Evolutionary conservation across 2,329 filamentous ascomycete species (phyloP).

Genomic region (Leptoxyphium fumago): DNA sequence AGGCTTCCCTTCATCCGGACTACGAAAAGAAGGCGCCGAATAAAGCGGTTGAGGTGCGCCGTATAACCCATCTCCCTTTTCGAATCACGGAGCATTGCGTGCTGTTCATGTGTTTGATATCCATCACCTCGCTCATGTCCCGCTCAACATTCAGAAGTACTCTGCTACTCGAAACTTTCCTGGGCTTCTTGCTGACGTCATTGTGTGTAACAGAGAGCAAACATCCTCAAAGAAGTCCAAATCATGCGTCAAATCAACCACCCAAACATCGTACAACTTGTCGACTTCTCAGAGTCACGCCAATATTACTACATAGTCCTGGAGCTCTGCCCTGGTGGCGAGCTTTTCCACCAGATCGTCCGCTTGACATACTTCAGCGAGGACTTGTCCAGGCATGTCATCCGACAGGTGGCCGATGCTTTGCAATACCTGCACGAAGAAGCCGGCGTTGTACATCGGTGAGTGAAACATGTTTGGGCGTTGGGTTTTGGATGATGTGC

Average conservation of each 20-base stretch:
- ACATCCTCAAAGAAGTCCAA: conserved; percentile 95
- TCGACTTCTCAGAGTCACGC: conserved; percentile 83
- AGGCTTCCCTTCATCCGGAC: conserved; percentile 80
- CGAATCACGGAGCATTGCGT: neutral
- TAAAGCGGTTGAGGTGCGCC: conserved; percentile 92
- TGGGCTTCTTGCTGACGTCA: neutral
- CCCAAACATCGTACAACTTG: conserved; percentile 84
- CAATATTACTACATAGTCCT: conserved; percentile 98
- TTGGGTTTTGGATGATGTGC: neutral
- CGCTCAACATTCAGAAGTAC: no score
- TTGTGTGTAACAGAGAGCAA: conserved; percentile 55
- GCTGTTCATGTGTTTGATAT: no score
- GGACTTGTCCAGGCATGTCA: conserved; percentile 85
- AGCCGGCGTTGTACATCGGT: conserved; percentile 94
- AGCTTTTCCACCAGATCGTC: conserved; percentile 97
- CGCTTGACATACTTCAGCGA: conserved; percentile 98
- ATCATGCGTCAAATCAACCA: conserved; percentile 97
- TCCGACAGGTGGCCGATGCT: conserved; percentile 85
- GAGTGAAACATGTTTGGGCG: conserved; percentile 22
- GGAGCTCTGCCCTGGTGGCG: conserved; percentile 85
- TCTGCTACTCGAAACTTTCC: neutral
- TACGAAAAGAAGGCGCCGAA: conserved; percentile 65
- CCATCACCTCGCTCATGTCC: no score
- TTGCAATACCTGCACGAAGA: conserved; percentile 90
- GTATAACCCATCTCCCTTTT: conserved; percentile 3